Evolutionary conservation across 495 filamentous ascomycete species (phyloP).

Genomic region (Annulohypoxylon bovei): DNA sequence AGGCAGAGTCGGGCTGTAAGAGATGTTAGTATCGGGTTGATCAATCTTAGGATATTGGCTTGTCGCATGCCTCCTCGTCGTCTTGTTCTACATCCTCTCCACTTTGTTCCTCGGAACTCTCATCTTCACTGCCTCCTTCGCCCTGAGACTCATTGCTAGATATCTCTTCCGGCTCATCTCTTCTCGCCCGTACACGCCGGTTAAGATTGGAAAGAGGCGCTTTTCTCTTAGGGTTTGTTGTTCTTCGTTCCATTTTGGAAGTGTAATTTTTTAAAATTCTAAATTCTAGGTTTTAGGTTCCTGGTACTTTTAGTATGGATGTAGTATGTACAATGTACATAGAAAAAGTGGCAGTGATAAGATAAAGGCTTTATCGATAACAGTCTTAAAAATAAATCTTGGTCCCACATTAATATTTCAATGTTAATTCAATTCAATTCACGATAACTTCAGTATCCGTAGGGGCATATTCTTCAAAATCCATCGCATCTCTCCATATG

Average conservation of each 20-base stretch:
- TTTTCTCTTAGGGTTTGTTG: conserved; percentile 33
- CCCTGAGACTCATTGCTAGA: conserved; percentile 46
- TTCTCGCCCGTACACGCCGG: conserved; percentile 67
- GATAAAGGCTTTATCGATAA: conserved; percentile 29
- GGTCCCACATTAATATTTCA: background rate
- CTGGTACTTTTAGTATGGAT: background rate
- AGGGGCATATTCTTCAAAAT: background rate
- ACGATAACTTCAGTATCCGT: background rate
- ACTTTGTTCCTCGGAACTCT: conserved; percentile 45
- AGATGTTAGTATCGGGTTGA: background rate
- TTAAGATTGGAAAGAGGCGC: conserved; percentile 54
- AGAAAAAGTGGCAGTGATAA: conserved; percentile 25
- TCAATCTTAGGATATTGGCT: background rate
- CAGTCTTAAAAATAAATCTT: background rate
- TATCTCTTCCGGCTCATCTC: conserved; percentile 63
- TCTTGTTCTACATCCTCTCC: conserved; percentile 28
- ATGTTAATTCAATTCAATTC: background rate
- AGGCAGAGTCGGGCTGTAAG: conserved; percentile 29
- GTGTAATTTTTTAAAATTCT: background rate
- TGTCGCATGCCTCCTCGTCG: conserved; percentile 16
- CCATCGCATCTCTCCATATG: conserved; percentile 2
- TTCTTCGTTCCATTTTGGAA: conserved; percentile 16
- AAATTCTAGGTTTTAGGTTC: background rate
- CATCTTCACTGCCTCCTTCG: conserved; percentile 49
- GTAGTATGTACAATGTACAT: background rate